These are phyloP conservation scores for Lagenaria siceraria DNA, from an alignment of 306 rosid genomes.

Conservation along the genomic window DNA sequence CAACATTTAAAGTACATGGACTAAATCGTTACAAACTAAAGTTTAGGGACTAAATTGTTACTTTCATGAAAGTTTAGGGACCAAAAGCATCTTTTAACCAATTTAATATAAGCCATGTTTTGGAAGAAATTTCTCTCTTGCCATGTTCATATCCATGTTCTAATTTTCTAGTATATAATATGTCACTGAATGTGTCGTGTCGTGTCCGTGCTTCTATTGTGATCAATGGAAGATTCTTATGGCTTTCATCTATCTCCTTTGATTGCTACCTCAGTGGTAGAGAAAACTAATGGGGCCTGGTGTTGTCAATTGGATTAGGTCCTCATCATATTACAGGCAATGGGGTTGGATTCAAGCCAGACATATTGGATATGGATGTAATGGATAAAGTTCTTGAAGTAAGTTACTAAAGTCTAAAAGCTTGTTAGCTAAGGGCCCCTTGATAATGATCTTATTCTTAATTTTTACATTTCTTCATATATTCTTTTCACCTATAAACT, in stretches of 20 bases:
- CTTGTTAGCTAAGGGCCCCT: not conserved
- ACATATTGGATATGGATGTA: constrained; percentile 87
- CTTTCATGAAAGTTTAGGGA: no score
- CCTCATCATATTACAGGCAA: constrained; percentile 86
- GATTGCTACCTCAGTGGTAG: not conserved
- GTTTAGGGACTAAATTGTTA: no score
- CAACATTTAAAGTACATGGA: no score
- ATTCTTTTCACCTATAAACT: not conserved
- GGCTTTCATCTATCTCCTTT: not conserved
- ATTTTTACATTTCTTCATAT: not conserved
- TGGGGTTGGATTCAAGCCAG: constrained; percentile 94
- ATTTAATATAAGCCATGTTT: not conserved
- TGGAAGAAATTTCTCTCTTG: not conserved
- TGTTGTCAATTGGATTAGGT: constrained; percentile 34
- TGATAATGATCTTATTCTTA: not conserved
- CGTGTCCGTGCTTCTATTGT: not conserved
- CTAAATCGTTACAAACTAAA: no score
- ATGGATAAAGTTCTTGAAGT: constrained; percentile 93
- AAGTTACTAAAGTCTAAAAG: constrained; percentile 2
- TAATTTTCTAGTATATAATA: not conserved
- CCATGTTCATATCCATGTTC: not conserved
- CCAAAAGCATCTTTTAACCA: no score
- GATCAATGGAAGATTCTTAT: not conserved
- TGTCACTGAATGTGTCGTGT: not conserved
- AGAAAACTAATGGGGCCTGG: not conserved